These are phyloP conservation scores for Talaromyces pinophilus DNA, from an alignment of 2,329 filamentous ascomycete genomes.

Conservation along the genomic window DNA sequence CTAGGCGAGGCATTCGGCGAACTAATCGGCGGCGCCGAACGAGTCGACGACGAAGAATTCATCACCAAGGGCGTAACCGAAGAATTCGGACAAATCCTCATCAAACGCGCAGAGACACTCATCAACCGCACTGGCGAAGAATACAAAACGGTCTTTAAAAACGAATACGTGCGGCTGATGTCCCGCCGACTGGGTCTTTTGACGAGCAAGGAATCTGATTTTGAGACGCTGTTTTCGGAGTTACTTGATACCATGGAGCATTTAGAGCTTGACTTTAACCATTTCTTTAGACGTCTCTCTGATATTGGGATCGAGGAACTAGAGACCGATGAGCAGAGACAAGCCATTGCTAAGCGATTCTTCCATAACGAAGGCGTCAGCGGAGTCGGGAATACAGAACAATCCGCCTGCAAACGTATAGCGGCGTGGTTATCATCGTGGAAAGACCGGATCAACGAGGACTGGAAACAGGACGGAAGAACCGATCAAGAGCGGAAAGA, in stretches of 20 bases:
- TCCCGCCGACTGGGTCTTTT: conserved; percentile 74
- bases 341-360: conserved; percentile 69
- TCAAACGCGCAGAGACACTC: conserved; percentile 77
- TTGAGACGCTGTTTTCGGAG: conserved; percentile 78
- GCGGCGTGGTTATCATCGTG: conserved; percentile 81
- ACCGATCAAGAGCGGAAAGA: conserved; percentile 64
- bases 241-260: conserved; percentile 78
- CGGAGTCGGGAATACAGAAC: conserved; percentile 59
- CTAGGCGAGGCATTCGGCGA: conserved; percentile 88
- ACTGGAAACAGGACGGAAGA: conserved; percentile 63
- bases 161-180: conserved; percentile 90
- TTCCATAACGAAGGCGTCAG: conserved; percentile 75
- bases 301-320: conserved; percentile 63
- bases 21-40: conserved; percentile 73
- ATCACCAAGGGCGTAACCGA: conserved; percentile 70
- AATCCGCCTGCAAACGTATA: conserved; percentile 66
- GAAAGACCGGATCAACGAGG: conserved; percentile 69
- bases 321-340: conserved; percentile 63
- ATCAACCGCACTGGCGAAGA: conserved; percentile 82
- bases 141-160: conserved; percentile 81
- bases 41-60: conserved; percentile 72
- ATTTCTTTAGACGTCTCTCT: conserved; percentile 83
- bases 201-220: conserved; percentile 69
- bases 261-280: conserved; percentile 86
- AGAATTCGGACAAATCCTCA: conserved; percentile 67